Conservation (phyloP, 768 basidiomycete species). For the Tubosaeta sp. region DNA sequence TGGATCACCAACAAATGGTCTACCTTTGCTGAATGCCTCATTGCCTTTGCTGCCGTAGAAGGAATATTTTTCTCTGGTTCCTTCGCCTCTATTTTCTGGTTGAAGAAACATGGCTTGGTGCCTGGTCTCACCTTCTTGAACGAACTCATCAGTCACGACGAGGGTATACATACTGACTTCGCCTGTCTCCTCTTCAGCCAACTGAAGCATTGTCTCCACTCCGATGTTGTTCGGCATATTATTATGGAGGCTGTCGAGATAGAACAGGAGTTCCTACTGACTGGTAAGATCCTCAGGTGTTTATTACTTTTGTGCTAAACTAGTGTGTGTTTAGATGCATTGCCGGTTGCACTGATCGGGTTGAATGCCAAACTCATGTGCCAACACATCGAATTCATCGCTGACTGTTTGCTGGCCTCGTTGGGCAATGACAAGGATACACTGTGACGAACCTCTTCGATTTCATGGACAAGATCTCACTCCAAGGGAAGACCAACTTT, state of each 20-base stretch:
- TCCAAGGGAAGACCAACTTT: slow-evolving; percentile 96
- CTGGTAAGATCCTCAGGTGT: slow-evolving; percentile 38
- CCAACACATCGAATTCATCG: slow-evolving; percentile 89
- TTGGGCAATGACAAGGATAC: slow-evolving; percentile 83
- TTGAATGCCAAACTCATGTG: slow-evolving; percentile 89
- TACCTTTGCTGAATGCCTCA: too few relatives aligned
- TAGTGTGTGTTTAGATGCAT: slow-evolving; percentile 51
- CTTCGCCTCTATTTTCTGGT: too few relatives aligned
- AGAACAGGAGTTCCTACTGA: too few relatives aligned
- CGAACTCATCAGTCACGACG: too few relatives aligned
- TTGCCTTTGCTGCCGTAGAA: too few relatives aligned
- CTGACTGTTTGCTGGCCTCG: slow-evolving; percentile 80
- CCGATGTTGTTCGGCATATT: slow-evolving; percentile 33
- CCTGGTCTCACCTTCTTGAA: too few relatives aligned
- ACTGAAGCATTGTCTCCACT: slow-evolving; percentile 66
- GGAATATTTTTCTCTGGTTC: too few relatives aligned
- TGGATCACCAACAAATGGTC: too few relatives aligned
- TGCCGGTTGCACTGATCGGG: slow-evolving; percentile 82
- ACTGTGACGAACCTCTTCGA: slow-evolving; percentile 78
- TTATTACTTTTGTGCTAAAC: background rate
- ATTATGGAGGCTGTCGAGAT: too few relatives aligned
- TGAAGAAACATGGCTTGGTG: too few relatives aligned
- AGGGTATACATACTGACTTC: too few relatives aligned
- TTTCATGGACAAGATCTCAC: slow-evolving; percentile 93
- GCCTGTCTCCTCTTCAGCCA: too few relatives aligned